Evolutionary conservation across 208 protist genomes (phyloP), one percentile per base, ranked within the genome.

Genomic region (Acanthamoeba culbertsoni): DNA sequence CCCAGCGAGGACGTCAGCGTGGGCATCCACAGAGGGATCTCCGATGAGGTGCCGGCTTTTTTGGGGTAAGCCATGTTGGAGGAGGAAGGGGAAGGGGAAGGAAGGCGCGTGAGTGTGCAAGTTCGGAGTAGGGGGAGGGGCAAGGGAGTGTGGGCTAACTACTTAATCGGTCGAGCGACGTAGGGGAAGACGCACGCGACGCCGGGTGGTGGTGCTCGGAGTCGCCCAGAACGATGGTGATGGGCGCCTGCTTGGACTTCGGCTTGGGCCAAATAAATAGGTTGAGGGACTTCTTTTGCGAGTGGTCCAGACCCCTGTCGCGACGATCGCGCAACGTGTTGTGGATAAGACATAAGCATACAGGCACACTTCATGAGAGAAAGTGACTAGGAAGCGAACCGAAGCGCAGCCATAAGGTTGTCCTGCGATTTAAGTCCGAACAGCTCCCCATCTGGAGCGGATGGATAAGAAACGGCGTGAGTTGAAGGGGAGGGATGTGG

Each of bases 171-270:
- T 62, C 2, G n/a, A n/a, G n/a, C n/a, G n/a, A n/a, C n/a, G n/a
- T n/a, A n/a, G n/a, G n/a, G n/a, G n/a, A n/a, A n/a, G 63, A 33
- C 63, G 63, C 42, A 73, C 68, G 68, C 18, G 68, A 42, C 68
- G 68, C 10, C 14, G 63, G 2, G 31, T 75, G 63, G 23, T 77
- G 68, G 23, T 77, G 68, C 68, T 77, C 68, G 1, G 68, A 77
- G 42, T 77, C 68, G 37, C 68, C 37, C 68, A 77, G 68, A 31
- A 77, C 68, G 68, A 77, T 77, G 18, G 68, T 77, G 42, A 77
- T 77, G 10, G 68, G 68, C 20, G 68, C 68, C 68, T 77, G 68
- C 68, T 77, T 77, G 35, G 68, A 14, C 42, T 77, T 77, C 6
- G 18, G 68, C 68, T 77, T 77, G 10, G 68, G 68, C 68, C 68